A percentile compares a stretch with the other conserved stretches of the same genome.
phyloP scores from a whole-genome alignment of 345 rosid genomes.

The Punica granatum region DNA sequence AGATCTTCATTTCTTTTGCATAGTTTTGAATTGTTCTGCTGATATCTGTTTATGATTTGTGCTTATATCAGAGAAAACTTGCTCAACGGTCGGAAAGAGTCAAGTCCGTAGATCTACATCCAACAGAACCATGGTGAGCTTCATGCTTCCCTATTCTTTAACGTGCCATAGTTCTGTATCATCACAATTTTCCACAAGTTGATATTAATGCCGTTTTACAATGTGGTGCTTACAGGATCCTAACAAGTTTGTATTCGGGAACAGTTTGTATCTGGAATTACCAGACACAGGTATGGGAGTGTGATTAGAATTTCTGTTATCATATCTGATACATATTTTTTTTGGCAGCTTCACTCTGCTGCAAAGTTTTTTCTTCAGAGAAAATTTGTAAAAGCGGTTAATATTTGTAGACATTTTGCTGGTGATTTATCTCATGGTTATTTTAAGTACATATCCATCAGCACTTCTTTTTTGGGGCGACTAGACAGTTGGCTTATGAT shows the following conservation, averaged over 20 bases:
- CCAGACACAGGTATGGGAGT: constrained; percentile 71
- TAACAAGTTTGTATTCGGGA: constrained; percentile 44
- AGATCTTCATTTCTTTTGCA: background rate
- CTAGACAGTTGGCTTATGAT: background rate
- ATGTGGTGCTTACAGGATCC: constrained; percentile 28
- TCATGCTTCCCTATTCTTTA: background rate
- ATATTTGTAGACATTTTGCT: background rate
- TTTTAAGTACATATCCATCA: background rate
- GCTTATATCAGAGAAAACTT: constrained; percentile 36
- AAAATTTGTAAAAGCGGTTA: background rate
- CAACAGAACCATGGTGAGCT: constrained; percentile 45
- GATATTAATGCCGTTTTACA: background rate
- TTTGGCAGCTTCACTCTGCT: background rate
- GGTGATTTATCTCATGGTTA: background rate
- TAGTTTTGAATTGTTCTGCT: background rate
- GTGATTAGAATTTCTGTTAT: background rate
- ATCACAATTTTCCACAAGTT: background rate
- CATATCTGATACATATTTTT: background rate
- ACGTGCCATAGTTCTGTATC: background rate
- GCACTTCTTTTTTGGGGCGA: background rate
- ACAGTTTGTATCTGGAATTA: constrained; percentile 49
- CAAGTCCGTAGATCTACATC: constrained; percentile 49
- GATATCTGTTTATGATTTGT: background rate
- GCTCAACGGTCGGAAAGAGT: constrained; percentile 52
- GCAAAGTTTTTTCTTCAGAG: background rate